phyloP scores from a whole-genome alignment of 441 rosid species.

The Populus hybrid region DNA sequence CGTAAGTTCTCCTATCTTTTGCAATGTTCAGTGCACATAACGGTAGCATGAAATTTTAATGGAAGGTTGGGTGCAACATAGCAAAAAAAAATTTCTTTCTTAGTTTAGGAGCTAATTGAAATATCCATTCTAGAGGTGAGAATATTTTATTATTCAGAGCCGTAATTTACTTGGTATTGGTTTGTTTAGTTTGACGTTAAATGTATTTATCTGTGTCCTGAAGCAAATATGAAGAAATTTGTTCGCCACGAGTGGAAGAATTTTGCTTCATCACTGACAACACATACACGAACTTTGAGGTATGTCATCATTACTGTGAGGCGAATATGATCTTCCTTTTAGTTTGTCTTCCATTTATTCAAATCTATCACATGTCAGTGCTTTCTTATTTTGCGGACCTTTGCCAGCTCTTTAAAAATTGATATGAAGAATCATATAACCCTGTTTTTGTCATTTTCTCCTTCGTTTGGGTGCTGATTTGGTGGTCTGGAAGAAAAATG shows the following conservation, averaged over 20 bases:
- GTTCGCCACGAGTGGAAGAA: conserved; percentile 45
- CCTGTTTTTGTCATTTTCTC: too few species aligned
- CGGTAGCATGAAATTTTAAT: not conserved
- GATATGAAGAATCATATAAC: not conserved
- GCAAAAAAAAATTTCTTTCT: too few species aligned
- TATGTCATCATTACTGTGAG: conserved; percentile 5
- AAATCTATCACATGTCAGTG: not conserved
- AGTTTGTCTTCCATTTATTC: not conserved
- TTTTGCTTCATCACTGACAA: conserved; percentile 52
- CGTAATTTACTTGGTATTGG: conserved; percentile 4
- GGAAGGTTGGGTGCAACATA: too few species aligned
- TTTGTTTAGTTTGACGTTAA: conserved; percentile 7
- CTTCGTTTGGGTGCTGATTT: not conserved
- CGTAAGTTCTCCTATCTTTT: conserved; percentile 52
- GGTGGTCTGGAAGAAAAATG: not conserved
- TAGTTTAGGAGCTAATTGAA: too few species aligned
- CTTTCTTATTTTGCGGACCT: conserved; percentile 1
- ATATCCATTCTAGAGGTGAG: too few species aligned
- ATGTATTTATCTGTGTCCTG: conserved; percentile 21
- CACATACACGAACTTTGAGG: conserved; percentile 48
- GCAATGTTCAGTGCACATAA: conserved; percentile 5
- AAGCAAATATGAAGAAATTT: conserved; percentile 86
- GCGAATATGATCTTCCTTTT: not conserved
- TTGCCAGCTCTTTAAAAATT: not conserved
- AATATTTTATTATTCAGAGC: not conserved